A percentile compares a stretch with the other conserved stretches of the same genome.
phyloP scores from a whole-genome alignment of 1,284 basidiomycete genomes.

The Puccinia novopanici region DNA sequence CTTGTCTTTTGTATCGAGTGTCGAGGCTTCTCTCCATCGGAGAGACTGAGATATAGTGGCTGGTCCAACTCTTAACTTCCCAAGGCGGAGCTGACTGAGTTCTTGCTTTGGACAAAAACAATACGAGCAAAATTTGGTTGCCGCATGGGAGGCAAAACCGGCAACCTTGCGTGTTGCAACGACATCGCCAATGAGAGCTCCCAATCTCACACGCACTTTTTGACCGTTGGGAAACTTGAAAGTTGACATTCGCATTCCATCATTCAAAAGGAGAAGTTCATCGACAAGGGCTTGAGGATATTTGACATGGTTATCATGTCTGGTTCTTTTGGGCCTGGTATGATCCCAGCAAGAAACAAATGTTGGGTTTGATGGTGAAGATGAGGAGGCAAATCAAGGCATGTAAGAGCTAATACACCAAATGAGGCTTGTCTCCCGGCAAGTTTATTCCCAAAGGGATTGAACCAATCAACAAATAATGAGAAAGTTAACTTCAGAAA shows the following conservation, averaged over 20 bases:
- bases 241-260: neutral
- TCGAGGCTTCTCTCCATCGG: too few species aligned
- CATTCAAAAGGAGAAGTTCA: neutral
- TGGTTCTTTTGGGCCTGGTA: constrained; percentile 9
- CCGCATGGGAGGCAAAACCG: constrained; percentile 18
- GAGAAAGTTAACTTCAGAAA: neutral
- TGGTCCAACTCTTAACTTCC: neutral
- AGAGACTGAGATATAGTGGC: neutral
- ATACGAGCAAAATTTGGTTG: neutral
- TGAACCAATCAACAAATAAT: constrained; percentile 15
- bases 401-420: constrained; percentile 7
- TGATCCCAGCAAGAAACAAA: neutral
- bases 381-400: constrained; percentile 23
- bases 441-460: too few species aligned
- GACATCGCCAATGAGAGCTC: constrained; percentile 7
- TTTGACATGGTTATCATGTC: constrained; percentile 20
- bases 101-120: neutral
- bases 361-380: neutral
- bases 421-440: constrained; percentile 1
- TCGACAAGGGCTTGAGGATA: neutral
- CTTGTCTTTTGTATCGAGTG: too few species aligned
- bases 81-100: neutral
- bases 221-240: neutral
- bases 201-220: neutral
- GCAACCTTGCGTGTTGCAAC: constrained; percentile 40